Conservation (phyloP, 2,329 filamentous ascomycete genomes). For the Claviceps sp. region DNA sequence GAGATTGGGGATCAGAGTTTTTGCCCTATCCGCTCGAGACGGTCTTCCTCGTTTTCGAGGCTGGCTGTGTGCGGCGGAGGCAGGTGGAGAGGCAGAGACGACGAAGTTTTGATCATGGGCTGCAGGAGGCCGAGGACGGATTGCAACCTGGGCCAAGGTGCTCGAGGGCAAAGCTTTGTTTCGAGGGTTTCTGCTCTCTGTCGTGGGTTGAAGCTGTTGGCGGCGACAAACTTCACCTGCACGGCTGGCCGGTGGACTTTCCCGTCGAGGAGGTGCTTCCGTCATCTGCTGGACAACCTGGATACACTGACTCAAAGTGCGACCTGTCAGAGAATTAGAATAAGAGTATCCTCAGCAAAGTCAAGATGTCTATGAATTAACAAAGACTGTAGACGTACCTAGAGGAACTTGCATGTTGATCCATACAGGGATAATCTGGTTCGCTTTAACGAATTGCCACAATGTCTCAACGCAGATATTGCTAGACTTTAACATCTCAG, state of each 20-base stretch:
- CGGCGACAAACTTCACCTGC: slow-evolving; percentile 16
- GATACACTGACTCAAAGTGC: slow-evolving; percentile 34
- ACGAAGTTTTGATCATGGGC: neutral
- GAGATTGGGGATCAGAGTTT: slow-evolving; percentile 16
- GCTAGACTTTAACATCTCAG: slow-evolving; percentile 45
- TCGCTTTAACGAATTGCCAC: slow-evolving; percentile 31
- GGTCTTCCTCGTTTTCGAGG: slow-evolving; percentile 33
- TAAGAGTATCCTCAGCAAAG: neutral
- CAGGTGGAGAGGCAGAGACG: neutral
- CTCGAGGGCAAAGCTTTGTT: slow-evolving; percentile 1
- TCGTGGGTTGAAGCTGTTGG: neutral
- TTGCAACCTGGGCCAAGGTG: slow-evolving; percentile 3
- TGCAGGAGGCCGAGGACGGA: slow-evolving; percentile 14
- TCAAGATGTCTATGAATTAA: neutral
- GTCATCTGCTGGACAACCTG: slow-evolving; percentile 25
- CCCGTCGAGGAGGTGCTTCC: slow-evolving; percentile 15
- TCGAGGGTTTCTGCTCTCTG: slow-evolving; percentile 1
- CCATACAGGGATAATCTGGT: slow-evolving; percentile 30
- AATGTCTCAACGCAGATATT: slow-evolving; percentile 32
- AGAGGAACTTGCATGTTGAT: slow-evolving; percentile 33
- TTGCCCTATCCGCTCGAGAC: slow-evolving; percentile 29
- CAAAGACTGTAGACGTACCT: slow-evolving; percentile 21
- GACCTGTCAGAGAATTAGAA: slow-evolving; percentile 20
- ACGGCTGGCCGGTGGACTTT: slow-evolving; percentile 24
- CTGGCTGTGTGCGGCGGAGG: neutral